Evolutionary conservation across 2,329 filamentous ascomycete species (phyloP).

Genomic region (Ceratocystis huliohia): DNA sequence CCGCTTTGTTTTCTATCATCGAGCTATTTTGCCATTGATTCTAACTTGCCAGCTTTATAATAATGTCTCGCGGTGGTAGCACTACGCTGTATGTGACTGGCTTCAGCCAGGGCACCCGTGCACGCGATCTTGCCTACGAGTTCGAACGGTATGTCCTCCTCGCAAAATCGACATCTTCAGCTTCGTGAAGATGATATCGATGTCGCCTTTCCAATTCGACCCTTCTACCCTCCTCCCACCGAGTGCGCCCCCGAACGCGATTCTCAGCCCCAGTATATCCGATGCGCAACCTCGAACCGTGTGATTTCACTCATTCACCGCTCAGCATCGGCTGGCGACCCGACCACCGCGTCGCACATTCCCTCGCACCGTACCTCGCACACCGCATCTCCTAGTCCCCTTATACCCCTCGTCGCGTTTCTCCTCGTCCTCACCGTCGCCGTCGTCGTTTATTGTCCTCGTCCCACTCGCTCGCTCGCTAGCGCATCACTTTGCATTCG

Average conservation of each 20-base stretch:
- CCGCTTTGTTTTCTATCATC: conserved; percentile 12
- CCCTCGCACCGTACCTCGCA: conserved; percentile 2
- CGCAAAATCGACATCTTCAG: conserved; percentile 12
- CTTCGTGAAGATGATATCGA: conserved; percentile 14
- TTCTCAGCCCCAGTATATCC: conserved; percentile 7
- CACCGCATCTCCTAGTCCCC: conserved; percentile 1
- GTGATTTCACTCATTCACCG: conserved; percentile 2
- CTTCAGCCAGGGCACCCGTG: conserved; percentile 97
- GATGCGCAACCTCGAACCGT: conserved; percentile 5
- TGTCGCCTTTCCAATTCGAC: conserved; percentile 12
- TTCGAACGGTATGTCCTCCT: conserved; percentile 92
- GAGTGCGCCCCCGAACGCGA: background rate
- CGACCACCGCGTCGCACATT: conserved; percentile 9
- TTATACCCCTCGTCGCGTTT: conserved; percentile 1
- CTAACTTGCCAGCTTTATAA: conserved; percentile 24
- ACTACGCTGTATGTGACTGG: conserved; percentile 97
- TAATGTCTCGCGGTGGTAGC: conserved; percentile 73
- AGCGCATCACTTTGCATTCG: conserved; percentile 8
- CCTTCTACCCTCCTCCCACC: conserved; percentile 8
- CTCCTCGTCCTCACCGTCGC: conserved; percentile 4
- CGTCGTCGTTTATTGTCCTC: conserved; percentile 11
- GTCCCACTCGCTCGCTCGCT: background rate
- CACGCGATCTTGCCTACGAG: conserved; percentile 98
- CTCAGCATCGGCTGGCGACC: conserved; percentile 3
- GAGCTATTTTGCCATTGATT: conserved; percentile 16